phyloP scores from a whole-genome alignment of 306 rosid genomes.

The Nissolia schottii region DNA sequence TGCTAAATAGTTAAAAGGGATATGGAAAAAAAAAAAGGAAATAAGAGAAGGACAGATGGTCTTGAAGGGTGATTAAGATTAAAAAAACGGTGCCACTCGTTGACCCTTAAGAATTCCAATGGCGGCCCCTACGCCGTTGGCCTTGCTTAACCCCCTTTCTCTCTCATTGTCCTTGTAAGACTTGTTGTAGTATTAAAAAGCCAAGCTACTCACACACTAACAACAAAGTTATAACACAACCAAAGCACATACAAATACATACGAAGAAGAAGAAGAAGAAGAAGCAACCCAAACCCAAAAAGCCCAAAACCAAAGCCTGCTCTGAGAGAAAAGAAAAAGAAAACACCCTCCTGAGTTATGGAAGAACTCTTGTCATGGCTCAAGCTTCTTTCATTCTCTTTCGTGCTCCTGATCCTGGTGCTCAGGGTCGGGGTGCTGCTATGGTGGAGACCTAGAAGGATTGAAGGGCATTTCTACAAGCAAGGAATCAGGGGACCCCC shows the following conservation, averaged over 20 bases:
- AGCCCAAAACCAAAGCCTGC: constrained; percentile 21
- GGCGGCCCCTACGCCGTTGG: constrained; percentile 99
- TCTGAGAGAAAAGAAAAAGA: background rate
- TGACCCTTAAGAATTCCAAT: constrained; percentile 70
- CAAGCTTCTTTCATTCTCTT: constrained; percentile 34
- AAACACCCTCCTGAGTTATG: constrained; percentile 23
- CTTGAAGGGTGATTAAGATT: background rate
- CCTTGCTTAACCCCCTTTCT: constrained; percentile 37
- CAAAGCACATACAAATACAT: constrained; percentile 46
- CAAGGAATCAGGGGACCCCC: constrained; percentile 98
- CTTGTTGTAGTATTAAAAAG: constrained; percentile 48
- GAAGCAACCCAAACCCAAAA: constrained; percentile 4
- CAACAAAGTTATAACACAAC: constrained; percentile 42
- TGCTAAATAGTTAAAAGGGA: constrained; percentile 2
- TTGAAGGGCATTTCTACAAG: constrained; percentile 61
- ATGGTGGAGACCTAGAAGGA: constrained; percentile 92
- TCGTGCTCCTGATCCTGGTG: constrained; percentile 24
- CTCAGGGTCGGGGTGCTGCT: constrained; percentile 45
- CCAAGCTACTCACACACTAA: constrained; percentile 39
- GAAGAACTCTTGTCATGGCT: constrained; percentile 41
- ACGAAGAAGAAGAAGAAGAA: no score
- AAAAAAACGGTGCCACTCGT: constrained; percentile 38
- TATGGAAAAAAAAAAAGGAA: constrained; percentile 9
- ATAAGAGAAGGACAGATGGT: constrained; percentile 47
- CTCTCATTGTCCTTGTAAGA: background rate